Evolutionary conservation across 2,329 filamentous ascomycete species (phyloP).

Genomic region (Nemania abortiva): DNA sequence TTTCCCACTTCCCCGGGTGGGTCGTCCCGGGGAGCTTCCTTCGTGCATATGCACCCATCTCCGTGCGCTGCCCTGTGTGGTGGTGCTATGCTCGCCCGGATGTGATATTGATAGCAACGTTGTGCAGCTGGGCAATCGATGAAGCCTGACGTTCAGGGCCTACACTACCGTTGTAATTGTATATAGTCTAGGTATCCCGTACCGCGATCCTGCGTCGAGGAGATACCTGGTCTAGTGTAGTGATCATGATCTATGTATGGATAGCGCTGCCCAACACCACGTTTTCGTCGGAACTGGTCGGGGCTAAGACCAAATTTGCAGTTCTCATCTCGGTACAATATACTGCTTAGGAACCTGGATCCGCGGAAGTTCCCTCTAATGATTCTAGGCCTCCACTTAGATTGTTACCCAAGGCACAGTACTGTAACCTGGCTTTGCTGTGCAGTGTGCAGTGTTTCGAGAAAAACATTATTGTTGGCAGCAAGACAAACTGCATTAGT

Average conservation of each 20-base stretch:
- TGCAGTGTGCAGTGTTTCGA: not conserved
- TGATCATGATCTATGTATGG: constrained; percentile 11
- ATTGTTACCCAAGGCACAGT: constrained; percentile 6
- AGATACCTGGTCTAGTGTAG: not conserved
- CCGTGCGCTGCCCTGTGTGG: not conserved
- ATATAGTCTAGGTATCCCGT: not conserved
- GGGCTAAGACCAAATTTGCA: constrained; percentile 1
- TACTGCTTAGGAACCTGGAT: constrained; percentile 14
- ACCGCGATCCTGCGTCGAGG: not conserved
- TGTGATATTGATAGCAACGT: constrained; percentile 23
- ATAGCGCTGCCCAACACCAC: constrained; percentile 25
- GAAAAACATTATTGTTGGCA: constrained; percentile 3
- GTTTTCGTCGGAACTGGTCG: constrained; percentile 14
- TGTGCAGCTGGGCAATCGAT: constrained; percentile 5
- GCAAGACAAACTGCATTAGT: constrained; percentile 8
- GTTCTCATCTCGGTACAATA: constrained; percentile 15
- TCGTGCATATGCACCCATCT: constrained; percentile 15
- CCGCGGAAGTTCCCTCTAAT: constrained; percentile 20
- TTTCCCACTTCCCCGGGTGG: constrained; percentile 32
- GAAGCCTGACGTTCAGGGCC: constrained; percentile 1
- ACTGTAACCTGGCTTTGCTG: not conserved
- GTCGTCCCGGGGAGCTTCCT: constrained; percentile 16
- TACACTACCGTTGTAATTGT: not conserved
- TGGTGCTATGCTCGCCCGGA: constrained; percentile 23
- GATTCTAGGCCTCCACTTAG: constrained; percentile 22